Evolutionary conservation across 1,284 basidiomycete genomes (phyloP).

Genomic region (Heterobasidion irregulare): DNA sequence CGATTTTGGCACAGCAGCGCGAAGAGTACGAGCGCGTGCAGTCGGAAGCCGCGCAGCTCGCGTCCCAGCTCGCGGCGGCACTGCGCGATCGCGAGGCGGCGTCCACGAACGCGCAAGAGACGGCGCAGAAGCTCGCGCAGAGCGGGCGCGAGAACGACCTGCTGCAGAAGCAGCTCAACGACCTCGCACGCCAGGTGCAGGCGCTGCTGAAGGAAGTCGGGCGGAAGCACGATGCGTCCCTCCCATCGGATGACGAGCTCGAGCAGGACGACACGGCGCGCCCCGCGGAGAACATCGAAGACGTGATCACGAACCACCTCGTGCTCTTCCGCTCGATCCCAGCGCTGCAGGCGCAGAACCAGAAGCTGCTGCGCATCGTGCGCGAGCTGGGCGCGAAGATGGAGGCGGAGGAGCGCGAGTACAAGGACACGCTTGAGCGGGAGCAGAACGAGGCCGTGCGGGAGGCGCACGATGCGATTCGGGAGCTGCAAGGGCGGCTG

Average conservation of each 20-base stretch:
- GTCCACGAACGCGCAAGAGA: slow-evolving; percentile 40
- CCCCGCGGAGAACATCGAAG: slow-evolving; percentile 56
- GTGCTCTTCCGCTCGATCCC: slow-evolving; percentile 83
- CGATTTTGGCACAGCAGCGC: slow-evolving; percentile 80
- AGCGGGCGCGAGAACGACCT: slow-evolving; percentile 62
- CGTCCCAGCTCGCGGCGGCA: slow-evolving; percentile 67
- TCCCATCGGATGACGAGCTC: slow-evolving; percentile 65
- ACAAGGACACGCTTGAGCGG: slow-evolving; percentile 51
- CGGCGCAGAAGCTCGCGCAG: slow-evolving; percentile 54
- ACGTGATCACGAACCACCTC: slow-evolving; percentile 84
- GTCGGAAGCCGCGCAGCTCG: slow-evolving; percentile 73
- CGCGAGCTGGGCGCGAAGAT: slow-evolving; percentile 75
- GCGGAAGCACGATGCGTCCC: slow-evolving; percentile 73
- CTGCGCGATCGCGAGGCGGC: slow-evolving; percentile 61
- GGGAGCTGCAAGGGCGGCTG: slow-evolving; percentile 70
- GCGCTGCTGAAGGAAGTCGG: slow-evolving; percentile 73
- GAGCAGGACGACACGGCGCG: slow-evolving; percentile 30
- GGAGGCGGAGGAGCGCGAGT: slow-evolving; percentile 69
- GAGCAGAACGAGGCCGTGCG: slow-evolving; percentile 78
- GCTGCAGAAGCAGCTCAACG: slow-evolving; percentile 73
- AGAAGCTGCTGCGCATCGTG: slow-evolving; percentile 78
- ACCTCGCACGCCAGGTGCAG: slow-evolving; percentile 85
- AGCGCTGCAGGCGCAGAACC: slow-evolving; percentile 84
- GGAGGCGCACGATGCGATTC: slow-evolving; percentile 84
- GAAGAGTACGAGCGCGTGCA: slow-evolving; percentile 77